Conservation (phyloP, 2,329 filamentous ascomycete genomes). For the Colletotrichum costaricense region DNA sequence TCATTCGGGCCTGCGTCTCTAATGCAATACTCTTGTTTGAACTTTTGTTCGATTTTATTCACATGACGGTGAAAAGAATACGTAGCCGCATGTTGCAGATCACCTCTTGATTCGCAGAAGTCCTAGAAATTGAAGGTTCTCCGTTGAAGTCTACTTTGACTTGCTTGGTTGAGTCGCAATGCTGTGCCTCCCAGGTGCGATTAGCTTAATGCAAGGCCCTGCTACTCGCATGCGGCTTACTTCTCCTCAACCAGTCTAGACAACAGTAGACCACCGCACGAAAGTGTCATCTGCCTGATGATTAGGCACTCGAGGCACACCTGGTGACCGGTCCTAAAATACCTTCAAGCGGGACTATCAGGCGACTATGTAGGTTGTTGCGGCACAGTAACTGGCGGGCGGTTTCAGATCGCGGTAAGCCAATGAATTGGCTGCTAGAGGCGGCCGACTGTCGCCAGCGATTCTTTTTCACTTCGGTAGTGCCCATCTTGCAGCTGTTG, state of each 20-base stretch:
- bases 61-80: not conserved
- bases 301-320: not conserved
- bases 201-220: not conserved
- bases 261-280: not conserved
- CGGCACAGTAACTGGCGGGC: not conserved
- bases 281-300: not conserved
- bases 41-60: not conserved
- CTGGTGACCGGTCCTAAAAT: not conserved
- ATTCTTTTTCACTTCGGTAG: not conserved
- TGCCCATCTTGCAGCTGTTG: not conserved
- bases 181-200: constrained; percentile 7
- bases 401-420: not conserved
- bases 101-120: not conserved
- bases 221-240: not conserved
- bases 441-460: not conserved
- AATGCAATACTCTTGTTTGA: not conserved
- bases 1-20: not conserved
- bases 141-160: not conserved
- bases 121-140: not conserved
- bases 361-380: not conserved
- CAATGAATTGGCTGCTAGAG: not conserved
- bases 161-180: not conserved
- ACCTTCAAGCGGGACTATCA: not conserved
- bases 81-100: not conserved
- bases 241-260: not conserved